Percentiles rank a stretch among this genome's conserved stretches.
Conservation (phyloP, 768 basidiomycete species). For the Cyclocybe cylindracea region DNA sequence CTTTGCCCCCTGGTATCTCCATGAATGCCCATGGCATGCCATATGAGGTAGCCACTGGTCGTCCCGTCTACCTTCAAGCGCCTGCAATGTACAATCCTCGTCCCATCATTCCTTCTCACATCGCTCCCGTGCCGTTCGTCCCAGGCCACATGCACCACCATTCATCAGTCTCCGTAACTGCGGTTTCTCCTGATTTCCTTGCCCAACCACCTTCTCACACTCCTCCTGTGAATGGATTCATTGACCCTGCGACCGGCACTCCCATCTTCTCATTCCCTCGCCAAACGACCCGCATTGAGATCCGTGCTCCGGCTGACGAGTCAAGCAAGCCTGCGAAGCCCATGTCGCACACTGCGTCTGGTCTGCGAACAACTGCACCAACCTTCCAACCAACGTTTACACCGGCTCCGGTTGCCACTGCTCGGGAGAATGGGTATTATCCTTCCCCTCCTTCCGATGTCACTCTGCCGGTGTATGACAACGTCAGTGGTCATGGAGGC, state of each 20-base stretch:
- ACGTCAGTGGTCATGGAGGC: conserved; percentile 21
- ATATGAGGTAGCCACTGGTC: conserved; percentile 83
- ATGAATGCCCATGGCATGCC: conserved; percentile 75
- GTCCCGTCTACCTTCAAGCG: conserved; percentile 71
- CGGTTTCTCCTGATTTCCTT: conserved; percentile 64
- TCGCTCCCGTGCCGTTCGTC: conserved; percentile 52
- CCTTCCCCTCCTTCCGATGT: conserved; percentile 23
- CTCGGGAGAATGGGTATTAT: conserved; percentile 25
- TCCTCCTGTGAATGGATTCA: conserved; percentile 61
- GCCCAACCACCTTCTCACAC: conserved; percentile 54
- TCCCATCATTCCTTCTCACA: conserved; percentile 60
- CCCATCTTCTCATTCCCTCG: conserved; percentile 79
- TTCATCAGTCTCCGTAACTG: conserved; percentile 23
- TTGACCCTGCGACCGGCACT: conserved; percentile 64
- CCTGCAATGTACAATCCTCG: conserved; percentile 66
- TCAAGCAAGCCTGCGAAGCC: conserved; percentile 28
- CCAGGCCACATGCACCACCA: conserved; percentile 66
- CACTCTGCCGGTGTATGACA: conserved; percentile 26
- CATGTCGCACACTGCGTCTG: conserved; percentile 33
- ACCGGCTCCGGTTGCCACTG: conserved; percentile 5
- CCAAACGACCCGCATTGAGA: conserved; percentile 71
- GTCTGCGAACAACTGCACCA: conserved; percentile 52
- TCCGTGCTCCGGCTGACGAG: conserved; percentile 58
- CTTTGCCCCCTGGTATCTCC: conserved; percentile 75
- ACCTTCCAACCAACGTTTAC: conserved; percentile 48